Evolutionary conservation across 768 basidiomycete genomes (phyloP), one percentile per base, ranked within the genome.

Genomic region (Boletus edulis): DNA sequence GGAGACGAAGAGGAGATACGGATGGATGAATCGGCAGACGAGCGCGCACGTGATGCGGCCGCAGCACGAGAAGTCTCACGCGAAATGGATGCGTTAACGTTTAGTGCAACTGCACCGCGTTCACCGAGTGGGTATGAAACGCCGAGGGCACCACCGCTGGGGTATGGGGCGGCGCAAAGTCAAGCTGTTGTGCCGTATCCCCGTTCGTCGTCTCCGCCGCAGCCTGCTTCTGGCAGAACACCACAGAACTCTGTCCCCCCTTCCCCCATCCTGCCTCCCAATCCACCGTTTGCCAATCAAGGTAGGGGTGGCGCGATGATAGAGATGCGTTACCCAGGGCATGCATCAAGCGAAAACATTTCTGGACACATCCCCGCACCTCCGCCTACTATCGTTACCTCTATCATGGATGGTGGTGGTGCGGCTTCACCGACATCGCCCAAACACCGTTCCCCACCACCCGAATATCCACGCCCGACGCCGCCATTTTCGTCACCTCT

Each of bases 51-150:
- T 29, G 82, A 85, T 59, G 82, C 81, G 2, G 88, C 87, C 17
- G 87, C 84, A 27, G 86, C 86, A 5, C 78, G 82, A 17, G 87
- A 87, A 65, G 77, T 91, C 1, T 79, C 79, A 13, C 78, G 81
- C 13, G 89, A 88, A 63, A 61, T 89, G 46, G 84, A 87, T 52
- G 75, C 81, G 18, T 69, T 89, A 17, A 76, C 73, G 53, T 78
- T 76, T 57, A 70, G 59, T 51, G 65, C 76, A 1, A 63, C 66
- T 46, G 52, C 56, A 14, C 57, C 65, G 3, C 22, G 59, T 4
- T 39, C 52, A 5, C 29, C 55, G 20, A 58, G 51, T 27, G 59
- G 56, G 17, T 63, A 62, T 49, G 44, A 45, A 12, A 58, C 67
- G 17, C 62, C 67, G 1, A 54, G 41, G 37, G 56, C 56, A 3